Evolutionary conservation across 1,139 yeast species (phyloP).

Genomic region (Saccharomyces pastorianus): DNA sequence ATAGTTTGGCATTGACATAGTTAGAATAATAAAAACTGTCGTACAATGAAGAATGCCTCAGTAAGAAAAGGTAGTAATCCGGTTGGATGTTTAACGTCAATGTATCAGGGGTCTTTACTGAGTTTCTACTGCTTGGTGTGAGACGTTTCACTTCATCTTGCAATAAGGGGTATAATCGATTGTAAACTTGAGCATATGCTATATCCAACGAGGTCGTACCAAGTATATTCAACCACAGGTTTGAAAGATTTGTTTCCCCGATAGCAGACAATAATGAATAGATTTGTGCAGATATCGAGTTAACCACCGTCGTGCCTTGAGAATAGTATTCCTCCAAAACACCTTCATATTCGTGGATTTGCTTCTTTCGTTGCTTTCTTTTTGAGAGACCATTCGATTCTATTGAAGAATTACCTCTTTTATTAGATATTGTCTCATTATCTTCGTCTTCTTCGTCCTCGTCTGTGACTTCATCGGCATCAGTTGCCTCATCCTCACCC

Average conservation of each 20-base stretch:
- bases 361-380: constrained; percentile 31
- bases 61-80: constrained; percentile 77
- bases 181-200: constrained; percentile 70
- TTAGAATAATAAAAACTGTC: constrained; percentile 86
- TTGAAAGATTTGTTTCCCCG: constrained; percentile 65
- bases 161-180: constrained; percentile 60
- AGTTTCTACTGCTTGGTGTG: constrained; percentile 32
- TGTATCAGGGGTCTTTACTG: constrained; percentile 45
- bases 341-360: constrained; percentile 42
- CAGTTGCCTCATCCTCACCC: constrained; percentile 26
- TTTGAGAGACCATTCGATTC: constrained; percentile 21
- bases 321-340: constrained; percentile 61
- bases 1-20: constrained; percentile 78
- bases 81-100: constrained; percentile 59
- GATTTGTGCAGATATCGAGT: constrained; percentile 70
- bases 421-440: constrained; percentile 20
- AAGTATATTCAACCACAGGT: constrained; percentile 79
- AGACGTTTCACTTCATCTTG: constrained; percentile 79
- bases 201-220: constrained; percentile 81
- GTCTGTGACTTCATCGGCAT: constrained; percentile 18
- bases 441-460: constrained; percentile 34
- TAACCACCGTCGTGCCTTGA: constrained; percentile 71
- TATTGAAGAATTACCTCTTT: constrained; percentile 20
- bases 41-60: constrained; percentile 90
- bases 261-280: constrained; percentile 73